A percentile compares a stretch with the other conserved stretches of the same genome.
phyloP scores from a whole-genome alignment of 257 asterid species.

The Jaltomata sinuosa region DNA sequence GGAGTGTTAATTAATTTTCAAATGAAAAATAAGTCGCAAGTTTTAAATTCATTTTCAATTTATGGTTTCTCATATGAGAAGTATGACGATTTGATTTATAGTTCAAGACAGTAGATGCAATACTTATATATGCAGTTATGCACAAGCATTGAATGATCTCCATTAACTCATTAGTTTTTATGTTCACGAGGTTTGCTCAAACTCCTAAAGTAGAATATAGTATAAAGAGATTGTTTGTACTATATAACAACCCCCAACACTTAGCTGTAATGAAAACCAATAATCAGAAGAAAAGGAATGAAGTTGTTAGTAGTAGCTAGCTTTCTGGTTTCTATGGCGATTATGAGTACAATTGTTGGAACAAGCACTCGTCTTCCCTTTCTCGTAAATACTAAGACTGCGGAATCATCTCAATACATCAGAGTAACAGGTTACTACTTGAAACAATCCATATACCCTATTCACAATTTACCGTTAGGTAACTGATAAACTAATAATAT shows the following conservation, averaged over 20 bases:
- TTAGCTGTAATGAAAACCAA: not conserved
- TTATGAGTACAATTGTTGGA: not conserved
- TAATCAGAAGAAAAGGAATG: slow-evolving; percentile 6
- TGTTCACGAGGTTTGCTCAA: not conserved
- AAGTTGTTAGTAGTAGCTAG: not conserved
- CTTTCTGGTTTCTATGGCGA: slow-evolving; percentile 1
- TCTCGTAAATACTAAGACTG: not conserved
- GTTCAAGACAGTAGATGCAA: not conserved
- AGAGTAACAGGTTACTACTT: slow-evolving; percentile 19
- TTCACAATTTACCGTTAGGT: not conserved
- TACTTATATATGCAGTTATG: not conserved
- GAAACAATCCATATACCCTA: not conserved
- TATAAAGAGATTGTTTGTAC: not conserved
- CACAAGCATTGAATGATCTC: not conserved
- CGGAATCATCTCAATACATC: slow-evolving; percentile 14
- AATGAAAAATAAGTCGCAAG: not conserved
- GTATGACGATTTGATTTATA: not conserved
- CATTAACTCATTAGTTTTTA: not conserved
- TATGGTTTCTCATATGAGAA: not conserved
- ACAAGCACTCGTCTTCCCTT: slow-evolving; percentile 10
- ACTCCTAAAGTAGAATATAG: not conserved
- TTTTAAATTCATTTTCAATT: too few species aligned
- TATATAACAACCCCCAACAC: slow-evolving; percentile 1
- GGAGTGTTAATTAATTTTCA: not conserved
- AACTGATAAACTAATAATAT: not conserved